These are phyloP conservation scores for Chiua sp. DNA, from an alignment of 1,284 basidiomycete genomes.

Conservation along the genomic window DNA sequence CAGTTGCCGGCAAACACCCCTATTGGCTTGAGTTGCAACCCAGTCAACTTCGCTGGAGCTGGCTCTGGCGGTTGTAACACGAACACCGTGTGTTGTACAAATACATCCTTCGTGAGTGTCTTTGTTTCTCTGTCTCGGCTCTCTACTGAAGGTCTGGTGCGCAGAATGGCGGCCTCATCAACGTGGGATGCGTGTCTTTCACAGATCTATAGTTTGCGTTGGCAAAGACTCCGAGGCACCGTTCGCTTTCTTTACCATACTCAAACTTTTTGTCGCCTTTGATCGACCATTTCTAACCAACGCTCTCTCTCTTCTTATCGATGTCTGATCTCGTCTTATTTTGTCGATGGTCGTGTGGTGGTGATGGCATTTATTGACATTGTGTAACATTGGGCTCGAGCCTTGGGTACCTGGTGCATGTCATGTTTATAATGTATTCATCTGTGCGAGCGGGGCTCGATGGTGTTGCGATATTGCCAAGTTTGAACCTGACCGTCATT, in stretches of 20 bases:
- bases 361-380: constrained; percentile 6
- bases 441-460: constrained; percentile 23
- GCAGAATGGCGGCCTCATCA: constrained; percentile 34
- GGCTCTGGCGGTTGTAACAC: constrained; percentile 29
- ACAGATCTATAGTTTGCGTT: constrained; percentile 8
- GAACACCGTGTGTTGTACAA: constrained; percentile 29
- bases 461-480: not conserved
- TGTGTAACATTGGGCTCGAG: constrained; percentile 8
- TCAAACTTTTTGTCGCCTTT: constrained; percentile 19
- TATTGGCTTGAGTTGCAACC: constrained; percentile 27
- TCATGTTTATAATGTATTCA: constrained; percentile 9
- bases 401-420: constrained; percentile 1
- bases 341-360: constrained; percentile 25
- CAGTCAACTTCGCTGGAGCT: constrained; percentile 32
- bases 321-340: constrained; percentile 26
- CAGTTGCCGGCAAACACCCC: constrained; percentile 7
- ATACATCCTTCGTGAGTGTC: constrained; percentile 20
- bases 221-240: constrained; percentile 10
- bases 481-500: not conserved
- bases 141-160: not conserved
- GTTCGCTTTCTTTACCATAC: constrained; percentile 26
- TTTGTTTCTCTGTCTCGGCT: not conserved
- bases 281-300: constrained; percentile 18
- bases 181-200: constrained; percentile 29
- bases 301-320: constrained; percentile 28